phyloP scores from a whole-genome alignment of 1,284 basidiomycete genomes.

The Tylopilus orsonianus region DNA sequence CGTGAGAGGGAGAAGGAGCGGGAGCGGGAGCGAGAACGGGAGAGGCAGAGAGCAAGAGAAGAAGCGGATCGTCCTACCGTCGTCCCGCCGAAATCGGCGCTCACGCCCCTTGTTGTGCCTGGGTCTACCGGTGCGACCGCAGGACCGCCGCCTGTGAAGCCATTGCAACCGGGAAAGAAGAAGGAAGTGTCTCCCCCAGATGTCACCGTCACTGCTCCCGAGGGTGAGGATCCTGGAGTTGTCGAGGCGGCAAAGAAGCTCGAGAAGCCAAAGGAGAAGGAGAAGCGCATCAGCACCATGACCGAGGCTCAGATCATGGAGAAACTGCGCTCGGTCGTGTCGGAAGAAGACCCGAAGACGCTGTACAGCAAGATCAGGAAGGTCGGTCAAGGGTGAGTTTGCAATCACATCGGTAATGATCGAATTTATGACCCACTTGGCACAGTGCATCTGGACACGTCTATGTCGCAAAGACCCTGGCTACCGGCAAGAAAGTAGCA shows the following conservation, averaged over 20 bases:
- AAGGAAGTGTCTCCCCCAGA: conserved; percentile 36
- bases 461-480: conserved; percentile 94
- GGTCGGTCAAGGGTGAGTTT: conserved; percentile 88
- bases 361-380: conserved; percentile 98
- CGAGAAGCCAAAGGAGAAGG: conserved; percentile 55
- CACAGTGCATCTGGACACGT: conserved; percentile 93
- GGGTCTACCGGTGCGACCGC: conserved; percentile 50
- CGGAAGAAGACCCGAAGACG: conserved; percentile 82
- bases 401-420: neutral
- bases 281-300: conserved; percentile 93
- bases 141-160: conserved; percentile 67
- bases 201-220: conserved; percentile 46
- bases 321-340: conserved; percentile 89
- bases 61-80: conserved; percentile 40
- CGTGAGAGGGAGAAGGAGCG: conserved; percentile 29
- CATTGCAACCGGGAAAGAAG: conserved; percentile 76
- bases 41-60: conserved; percentile 30
- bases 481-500: conserved; percentile 89
- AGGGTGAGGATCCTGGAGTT: conserved; percentile 47
- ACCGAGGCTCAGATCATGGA: conserved; percentile 98
- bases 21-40: conserved; percentile 32
- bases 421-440: conserved; percentile 37
- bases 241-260: conserved; percentile 70
- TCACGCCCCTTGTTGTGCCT: conserved; percentile 44
- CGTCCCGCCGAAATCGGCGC: conserved; percentile 54